Percentiles rank a stretch among this genome's conserved stretches.
Evolutionary conservation across 306 rosid species (phyloP).

Genomic region (Rosa rugosa): DNA sequence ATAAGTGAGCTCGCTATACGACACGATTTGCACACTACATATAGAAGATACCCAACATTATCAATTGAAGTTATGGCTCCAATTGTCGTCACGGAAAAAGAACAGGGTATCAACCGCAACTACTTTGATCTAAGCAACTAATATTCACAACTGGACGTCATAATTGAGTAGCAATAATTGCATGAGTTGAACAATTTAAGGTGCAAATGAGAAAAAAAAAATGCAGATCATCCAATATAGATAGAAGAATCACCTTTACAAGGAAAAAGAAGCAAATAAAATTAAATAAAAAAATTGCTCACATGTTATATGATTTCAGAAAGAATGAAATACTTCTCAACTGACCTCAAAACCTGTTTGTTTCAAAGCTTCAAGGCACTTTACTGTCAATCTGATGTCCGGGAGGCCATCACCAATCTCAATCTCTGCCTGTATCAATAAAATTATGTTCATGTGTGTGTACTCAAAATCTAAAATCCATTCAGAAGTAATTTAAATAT

Average conservation of each 20-base stretch:
- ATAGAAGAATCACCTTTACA: conserved; percentile 40
- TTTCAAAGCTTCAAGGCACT: conserved; percentile 86
- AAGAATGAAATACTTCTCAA: conserved; percentile 10
- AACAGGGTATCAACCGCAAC: neutral
- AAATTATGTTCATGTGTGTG: neutral
- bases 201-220: neutral
- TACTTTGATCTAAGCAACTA: neutral
- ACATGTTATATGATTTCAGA: conserved; percentile 13
- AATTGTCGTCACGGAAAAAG: neutral
- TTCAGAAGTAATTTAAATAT: neutral
- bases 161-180: neutral
- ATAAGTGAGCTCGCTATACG: conserved; percentile 31
- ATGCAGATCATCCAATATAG: neutral
- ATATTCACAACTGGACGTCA: conserved; percentile 2
- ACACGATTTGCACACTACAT: conserved; percentile 46
- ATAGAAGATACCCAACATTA: conserved; percentile 15
- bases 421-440: conserved; percentile 64
- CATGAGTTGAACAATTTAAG: neutral
- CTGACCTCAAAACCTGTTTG: conserved; percentile 98
- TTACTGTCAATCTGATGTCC: conserved; percentile 76
- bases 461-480: neutral
- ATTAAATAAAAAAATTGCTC: neutral
- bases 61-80: neutral
- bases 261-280: neutral
- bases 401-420: conserved; percentile 99